phyloP scores from a whole-genome alignment of 352 stramenopile genomes.

The Phytophthora crassamura region DNA sequence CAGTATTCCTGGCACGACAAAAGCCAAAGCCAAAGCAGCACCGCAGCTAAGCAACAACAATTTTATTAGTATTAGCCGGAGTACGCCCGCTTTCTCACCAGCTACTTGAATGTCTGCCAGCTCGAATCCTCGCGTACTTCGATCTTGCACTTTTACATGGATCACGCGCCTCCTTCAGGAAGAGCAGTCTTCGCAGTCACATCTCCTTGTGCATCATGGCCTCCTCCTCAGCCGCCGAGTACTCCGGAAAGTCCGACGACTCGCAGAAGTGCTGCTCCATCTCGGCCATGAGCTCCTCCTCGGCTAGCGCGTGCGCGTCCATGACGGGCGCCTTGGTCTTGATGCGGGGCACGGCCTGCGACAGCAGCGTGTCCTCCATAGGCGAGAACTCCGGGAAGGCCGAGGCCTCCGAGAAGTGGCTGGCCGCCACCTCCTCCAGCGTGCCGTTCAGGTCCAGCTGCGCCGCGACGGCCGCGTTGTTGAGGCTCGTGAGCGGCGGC shows the following conservation, averaged over 20 bases:
- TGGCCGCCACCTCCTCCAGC: constrained; percentile 57
- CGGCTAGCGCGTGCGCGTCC: constrained; percentile 38
- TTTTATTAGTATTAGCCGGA: constrained; percentile 4
- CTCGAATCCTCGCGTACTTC: background rate
- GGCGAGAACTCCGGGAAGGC: constrained; percentile 71
- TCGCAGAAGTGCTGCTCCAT: constrained; percentile 60
- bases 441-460: constrained; percentile 43
- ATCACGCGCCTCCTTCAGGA: too few relatives aligned
- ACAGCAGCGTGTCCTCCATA: constrained; percentile 59
- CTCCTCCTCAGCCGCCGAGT: constrained; percentile 53
- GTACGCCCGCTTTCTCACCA: constrained; percentile 1
- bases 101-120: constrained; percentile 2
- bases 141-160: background rate
- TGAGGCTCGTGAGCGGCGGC: constrained; percentile 35
- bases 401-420: constrained; percentile 68
- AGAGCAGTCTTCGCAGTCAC: constrained; percentile 1
- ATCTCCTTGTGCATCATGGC: constrained; percentile 46
- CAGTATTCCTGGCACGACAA: too few relatives aligned
- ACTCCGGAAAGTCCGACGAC: constrained; percentile 73
- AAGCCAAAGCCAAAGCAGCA: background rate
- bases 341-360: constrained; percentile 38
- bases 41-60: background rate
- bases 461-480: constrained; percentile 31
- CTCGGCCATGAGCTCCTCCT: constrained; percentile 46
- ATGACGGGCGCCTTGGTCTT: constrained; percentile 8